Conservation (phyloP, 2,329 filamentous ascomycete species). For the Xylaria sp. region DNA sequence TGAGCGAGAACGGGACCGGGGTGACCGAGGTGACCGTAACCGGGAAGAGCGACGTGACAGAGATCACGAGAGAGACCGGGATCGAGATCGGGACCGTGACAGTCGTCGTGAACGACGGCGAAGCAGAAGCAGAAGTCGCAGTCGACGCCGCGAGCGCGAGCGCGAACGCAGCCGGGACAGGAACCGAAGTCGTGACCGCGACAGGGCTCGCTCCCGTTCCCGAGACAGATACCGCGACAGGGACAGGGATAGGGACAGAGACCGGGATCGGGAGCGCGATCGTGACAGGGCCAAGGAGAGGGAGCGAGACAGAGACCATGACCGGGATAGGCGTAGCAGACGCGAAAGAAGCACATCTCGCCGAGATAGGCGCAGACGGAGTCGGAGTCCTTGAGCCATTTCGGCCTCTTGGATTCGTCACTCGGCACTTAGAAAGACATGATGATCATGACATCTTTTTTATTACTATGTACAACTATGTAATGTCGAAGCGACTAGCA, state of each 20-base stretch:
- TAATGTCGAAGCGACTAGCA: background rate
- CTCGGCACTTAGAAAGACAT: background rate
- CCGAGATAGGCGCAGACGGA: conserved; percentile 32
- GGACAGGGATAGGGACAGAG: conserved; percentile 59
- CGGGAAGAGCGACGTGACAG: conserved; percentile 34
- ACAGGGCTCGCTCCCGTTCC: conserved; percentile 45
- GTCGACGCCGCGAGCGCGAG: conserved; percentile 47
- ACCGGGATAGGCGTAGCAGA: conserved; percentile 35
- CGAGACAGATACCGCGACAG: conserved; percentile 51
- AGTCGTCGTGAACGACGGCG: conserved; percentile 34
- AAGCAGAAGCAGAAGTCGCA: conserved; percentile 37
- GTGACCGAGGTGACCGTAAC: conserved; percentile 45
- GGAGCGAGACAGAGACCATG: conserved; percentile 32
- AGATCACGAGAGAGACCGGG: conserved; percentile 39
- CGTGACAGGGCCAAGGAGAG: conserved; percentile 47
- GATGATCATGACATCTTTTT: background rate
- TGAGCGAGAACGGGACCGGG: conserved; percentile 56
- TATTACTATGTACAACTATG: conserved; percentile 10
- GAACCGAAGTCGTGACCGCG: conserved; percentile 45
- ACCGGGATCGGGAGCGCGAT: conserved; percentile 47
- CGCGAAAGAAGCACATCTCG: conserved; percentile 39
- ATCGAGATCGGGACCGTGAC: conserved; percentile 34
- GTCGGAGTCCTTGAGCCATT: conserved; percentile 29
- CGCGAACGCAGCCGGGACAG: conserved; percentile 49
- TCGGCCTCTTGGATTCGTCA: background rate